phyloP scores from a whole-genome alignment of 805 yeast genomes.

The Candida alai region DNA sequence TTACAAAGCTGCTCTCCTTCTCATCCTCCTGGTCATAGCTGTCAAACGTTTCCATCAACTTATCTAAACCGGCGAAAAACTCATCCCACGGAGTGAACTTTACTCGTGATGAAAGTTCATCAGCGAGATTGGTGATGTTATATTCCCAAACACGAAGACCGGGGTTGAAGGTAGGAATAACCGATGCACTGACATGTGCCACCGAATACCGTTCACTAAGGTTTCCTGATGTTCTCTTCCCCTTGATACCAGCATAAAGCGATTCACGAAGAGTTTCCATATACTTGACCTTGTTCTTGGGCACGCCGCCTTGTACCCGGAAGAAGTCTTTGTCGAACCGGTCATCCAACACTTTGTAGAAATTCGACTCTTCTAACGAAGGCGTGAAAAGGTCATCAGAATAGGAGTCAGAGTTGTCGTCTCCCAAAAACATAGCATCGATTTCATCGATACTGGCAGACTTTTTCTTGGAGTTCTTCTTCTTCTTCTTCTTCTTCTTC shows the following conservation, averaged over 20 bases:
- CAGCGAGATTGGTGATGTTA: constrained; percentile 56
- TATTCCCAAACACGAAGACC: constrained; percentile 85
- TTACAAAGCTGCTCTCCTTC: constrained; percentile 8
- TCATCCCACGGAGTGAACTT: constrained; percentile 51
- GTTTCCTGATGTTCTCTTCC: constrained; percentile 39
- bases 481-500: constrained; percentile 6
- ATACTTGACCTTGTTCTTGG: constrained; percentile 61
- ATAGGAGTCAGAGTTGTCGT: constrained; percentile 22
- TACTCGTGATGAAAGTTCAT: constrained; percentile 8
- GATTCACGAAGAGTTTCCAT: constrained; percentile 54
- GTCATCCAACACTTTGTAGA: constrained; percentile 11
- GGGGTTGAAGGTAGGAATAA: constrained; percentile 83
- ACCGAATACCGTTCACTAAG: constrained; percentile 60
- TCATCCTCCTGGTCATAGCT: constrained; percentile 22
- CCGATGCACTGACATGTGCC: constrained; percentile 66
- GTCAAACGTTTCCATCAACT: constrained; percentile 23
- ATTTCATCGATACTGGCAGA: constrained; percentile 6
- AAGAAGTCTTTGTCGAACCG: constrained; percentile 12
- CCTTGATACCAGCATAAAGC: constrained; percentile 48
- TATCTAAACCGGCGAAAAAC: constrained; percentile 50
- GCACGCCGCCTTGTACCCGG: constrained; percentile 56
- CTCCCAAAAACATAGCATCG: constrained; percentile 11
- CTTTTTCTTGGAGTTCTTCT: constrained; percentile 3
- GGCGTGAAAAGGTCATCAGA: constrained; percentile 18
- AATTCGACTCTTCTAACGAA: constrained; percentile 10